Conservation (phyloP, 139 green algal genomes). For the Tetraselmis striata region DNA sequence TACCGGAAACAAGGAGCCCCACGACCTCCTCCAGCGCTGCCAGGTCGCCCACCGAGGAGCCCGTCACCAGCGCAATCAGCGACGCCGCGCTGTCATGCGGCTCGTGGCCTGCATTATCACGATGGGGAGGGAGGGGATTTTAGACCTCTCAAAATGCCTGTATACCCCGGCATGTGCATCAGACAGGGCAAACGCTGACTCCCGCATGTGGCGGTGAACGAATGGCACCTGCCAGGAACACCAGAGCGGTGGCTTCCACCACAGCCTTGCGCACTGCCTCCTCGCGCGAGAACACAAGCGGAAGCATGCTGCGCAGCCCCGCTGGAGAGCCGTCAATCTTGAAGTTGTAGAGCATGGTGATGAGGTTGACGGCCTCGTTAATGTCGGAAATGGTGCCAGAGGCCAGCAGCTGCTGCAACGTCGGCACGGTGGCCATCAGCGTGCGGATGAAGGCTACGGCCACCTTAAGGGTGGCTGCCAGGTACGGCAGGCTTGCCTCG, state of each 20-base stretch:
- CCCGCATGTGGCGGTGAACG: not conserved
- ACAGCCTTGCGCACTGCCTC: slow-evolving; percentile 52
- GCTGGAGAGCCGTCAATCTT: slow-evolving; percentile 28
- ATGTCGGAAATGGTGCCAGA: slow-evolving; percentile 39
- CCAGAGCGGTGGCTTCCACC: slow-evolving; percentile 43
- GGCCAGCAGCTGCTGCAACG: slow-evolving; percentile 60
- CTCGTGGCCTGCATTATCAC: not conserved
- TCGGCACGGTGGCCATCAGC: slow-evolving; percentile 33
- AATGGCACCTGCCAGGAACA: slow-evolving; percentile 29
- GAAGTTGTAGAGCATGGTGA: slow-evolving; percentile 66
- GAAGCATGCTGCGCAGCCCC: slow-evolving; percentile 63
- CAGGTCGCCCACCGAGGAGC: slow-evolving; percentile 63
- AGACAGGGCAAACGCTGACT: no score
- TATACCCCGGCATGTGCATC: no score
- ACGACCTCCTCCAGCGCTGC: slow-evolving; percentile 61
- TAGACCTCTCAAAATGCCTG: no score
- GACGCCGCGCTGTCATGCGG: not conserved
- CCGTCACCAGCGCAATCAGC: slow-evolving; percentile 50
- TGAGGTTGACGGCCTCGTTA: slow-evolving; percentile 62
- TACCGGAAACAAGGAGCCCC: slow-evolving; percentile 15
- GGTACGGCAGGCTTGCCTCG: slow-evolving; percentile 16
- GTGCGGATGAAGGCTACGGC: slow-evolving; percentile 49
- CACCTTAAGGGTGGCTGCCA: slow-evolving; percentile 67
- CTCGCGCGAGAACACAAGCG: slow-evolving; percentile 78
- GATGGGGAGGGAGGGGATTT: no score